Evolutionary conservation across 345 rosid species (phyloP).

Genomic region (Xanthoceras sorbifolium): DNA sequence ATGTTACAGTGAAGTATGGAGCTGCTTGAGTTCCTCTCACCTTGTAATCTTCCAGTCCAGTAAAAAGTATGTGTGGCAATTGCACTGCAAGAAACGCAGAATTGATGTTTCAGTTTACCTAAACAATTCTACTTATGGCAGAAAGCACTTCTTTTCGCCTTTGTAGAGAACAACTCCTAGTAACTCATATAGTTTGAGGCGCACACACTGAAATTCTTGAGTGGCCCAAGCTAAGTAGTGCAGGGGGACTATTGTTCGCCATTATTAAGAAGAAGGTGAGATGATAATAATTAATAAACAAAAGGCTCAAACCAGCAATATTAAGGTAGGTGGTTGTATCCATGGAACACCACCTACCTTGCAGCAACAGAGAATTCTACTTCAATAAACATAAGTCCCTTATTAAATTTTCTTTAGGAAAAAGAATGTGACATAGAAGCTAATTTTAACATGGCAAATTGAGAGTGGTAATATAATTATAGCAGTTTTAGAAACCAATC

Average conservation of each 20-base stretch:
- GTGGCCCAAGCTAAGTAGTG: not conserved
- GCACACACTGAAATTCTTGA: not conserved
- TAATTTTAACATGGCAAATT: not conserved
- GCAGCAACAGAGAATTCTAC: not conserved
- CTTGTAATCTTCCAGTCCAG: constrained; percentile 98
- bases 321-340: not conserved
- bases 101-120: constrained; percentile 1
- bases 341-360: not conserved
- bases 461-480: not conserved
- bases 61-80: constrained; percentile 83
- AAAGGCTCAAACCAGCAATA: not conserved
- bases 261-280: not conserved
- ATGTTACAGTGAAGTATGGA: constrained; percentile 67
- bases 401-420: not conserved
- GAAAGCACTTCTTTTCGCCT: not conserved
- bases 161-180: not conserved
- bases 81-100: constrained; percentile 61
- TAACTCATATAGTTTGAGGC: not conserved
- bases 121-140: not conserved
- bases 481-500: not conserved
- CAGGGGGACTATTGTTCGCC: not conserved
- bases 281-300: not conserved
- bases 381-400: not conserved
- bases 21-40: constrained; percentile 96
- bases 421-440: not conserved